Conservation (phyloP, 192 early-diverging fungal species). For the Neocallimastix lanati region DNA sequence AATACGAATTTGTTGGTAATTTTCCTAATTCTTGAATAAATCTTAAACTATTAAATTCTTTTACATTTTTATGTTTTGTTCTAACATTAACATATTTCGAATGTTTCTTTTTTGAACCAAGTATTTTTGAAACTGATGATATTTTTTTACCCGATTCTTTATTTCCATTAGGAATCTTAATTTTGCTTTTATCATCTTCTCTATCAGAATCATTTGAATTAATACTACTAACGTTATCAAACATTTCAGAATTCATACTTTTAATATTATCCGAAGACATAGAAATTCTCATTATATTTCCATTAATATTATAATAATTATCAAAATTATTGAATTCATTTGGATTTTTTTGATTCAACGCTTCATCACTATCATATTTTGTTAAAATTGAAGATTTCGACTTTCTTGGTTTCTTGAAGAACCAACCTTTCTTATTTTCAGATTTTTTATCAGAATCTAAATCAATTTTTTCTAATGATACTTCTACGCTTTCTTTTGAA, state of each 20-base stretch:
- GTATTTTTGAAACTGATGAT: background rate
- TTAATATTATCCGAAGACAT: background rate
- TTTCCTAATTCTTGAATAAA: conserved; percentile 11
- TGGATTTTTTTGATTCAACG: background rate
- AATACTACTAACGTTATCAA: background rate
- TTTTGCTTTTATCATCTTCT: conserved; percentile 11
- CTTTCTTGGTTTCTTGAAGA: background rate
- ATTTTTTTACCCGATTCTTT: background rate
- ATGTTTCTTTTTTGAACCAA: background rate
- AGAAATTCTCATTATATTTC: background rate
- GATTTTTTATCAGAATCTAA: background rate
- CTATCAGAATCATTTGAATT: background rate
- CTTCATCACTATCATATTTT: background rate
- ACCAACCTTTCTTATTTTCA: background rate
- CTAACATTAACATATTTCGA: conserved; percentile 9
- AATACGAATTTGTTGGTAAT: background rate
- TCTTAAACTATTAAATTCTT: conserved; percentile 8
- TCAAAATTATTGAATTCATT: background rate
- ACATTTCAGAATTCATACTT: background rate
- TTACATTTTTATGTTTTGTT: conserved; percentile 8
- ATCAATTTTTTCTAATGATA: background rate
- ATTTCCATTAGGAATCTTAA: background rate
- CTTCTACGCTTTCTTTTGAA: conserved; percentile 3
- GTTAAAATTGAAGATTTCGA: background rate
- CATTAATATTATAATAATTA: background rate